Evolutionary conservation across 2,329 filamentous ascomycete genomes (phyloP).

Genomic region (Pseudocercospora fuligena): DNA sequence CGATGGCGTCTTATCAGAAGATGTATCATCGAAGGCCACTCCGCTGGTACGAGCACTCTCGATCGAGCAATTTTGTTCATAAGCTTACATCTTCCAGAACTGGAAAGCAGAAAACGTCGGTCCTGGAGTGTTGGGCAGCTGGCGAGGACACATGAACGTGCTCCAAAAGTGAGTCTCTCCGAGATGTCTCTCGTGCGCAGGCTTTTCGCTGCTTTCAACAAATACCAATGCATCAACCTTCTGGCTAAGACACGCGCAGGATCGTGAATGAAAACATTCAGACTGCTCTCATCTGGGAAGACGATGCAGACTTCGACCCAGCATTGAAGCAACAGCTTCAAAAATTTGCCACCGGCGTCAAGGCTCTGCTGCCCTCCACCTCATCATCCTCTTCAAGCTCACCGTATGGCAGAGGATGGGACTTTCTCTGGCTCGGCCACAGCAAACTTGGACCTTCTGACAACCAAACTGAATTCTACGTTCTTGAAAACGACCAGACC

Average conservation of each 20-base stretch:
- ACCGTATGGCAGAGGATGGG: slow-evolving; percentile 5
- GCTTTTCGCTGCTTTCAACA: background rate
- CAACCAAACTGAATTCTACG: background rate
- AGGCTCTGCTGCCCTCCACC: background rate
- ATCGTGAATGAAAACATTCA: slow-evolving; percentile 6
- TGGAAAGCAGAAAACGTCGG: background rate
- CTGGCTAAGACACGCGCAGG: background rate
- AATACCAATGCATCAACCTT: background rate
- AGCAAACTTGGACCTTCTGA: background rate
- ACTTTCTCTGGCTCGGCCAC: slow-evolving; percentile 15
- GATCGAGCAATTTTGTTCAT: too few species aligned
- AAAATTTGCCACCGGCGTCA: background rate
- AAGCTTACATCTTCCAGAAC: too few species aligned
- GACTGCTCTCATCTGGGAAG: slow-evolving; percentile 7
- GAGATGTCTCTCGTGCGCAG: background rate
- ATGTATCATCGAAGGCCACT: background rate
- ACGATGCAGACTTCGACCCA: slow-evolving; percentile 9
- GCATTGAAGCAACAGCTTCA: background rate
- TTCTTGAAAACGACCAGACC: slow-evolving; percentile 7
- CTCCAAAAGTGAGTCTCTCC: slow-evolving; percentile 1
- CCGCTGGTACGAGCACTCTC: background rate
- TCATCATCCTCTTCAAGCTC: background rate
- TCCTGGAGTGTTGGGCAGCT: background rate
- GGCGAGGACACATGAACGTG: slow-evolving; percentile 9
- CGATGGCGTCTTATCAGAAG: background rate